phyloP scores from a whole-genome alignment of 106 monocot genomes.

The Acorus gramineus region DNA sequence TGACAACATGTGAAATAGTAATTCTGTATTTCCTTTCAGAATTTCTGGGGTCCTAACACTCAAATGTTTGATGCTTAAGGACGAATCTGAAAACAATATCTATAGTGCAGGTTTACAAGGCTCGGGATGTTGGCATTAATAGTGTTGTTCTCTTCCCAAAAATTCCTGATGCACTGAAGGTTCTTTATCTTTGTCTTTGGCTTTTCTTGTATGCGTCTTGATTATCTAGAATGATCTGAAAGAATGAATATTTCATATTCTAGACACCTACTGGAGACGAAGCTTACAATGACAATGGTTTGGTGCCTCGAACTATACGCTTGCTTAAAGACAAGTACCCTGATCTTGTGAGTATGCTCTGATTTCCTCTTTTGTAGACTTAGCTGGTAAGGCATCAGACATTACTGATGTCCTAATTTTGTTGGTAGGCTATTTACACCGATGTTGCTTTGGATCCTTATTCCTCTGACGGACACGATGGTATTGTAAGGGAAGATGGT shows the following conservation, averaged over 20 bases:
- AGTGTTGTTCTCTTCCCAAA: constrained; percentile 95
- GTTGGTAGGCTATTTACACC: constrained; percentile 78
- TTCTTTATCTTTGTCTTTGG: constrained; percentile 8
- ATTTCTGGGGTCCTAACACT: background rate
- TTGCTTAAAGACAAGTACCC: constrained; percentile 91
- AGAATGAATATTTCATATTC: constrained; percentile 11
- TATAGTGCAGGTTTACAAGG: constrained; percentile 76
- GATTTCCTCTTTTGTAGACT: background rate
- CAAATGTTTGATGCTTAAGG: background rate
- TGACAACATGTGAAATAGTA: too few relatives aligned
- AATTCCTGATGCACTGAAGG: constrained; percentile 98
- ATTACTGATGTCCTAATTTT: background rate
- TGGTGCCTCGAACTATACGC: constrained; percentile 84
- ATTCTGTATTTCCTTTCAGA: background rate
- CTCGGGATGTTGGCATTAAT: constrained; percentile 90
- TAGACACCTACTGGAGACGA: constrained; percentile 92
- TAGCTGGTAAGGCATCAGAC: background rate
- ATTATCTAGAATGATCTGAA: background rate
- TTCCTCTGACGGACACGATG: constrained; percentile 98
- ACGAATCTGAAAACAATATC: background rate
- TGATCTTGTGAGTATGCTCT: constrained; percentile 61
- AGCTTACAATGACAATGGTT: constrained; percentile 94
- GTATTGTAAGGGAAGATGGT: constrained; percentile 99
- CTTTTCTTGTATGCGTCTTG: background rate
- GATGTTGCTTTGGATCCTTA: constrained; percentile 99